Evolutionary conservation across 768 basidiomycete species (phyloP).

Genomic region (Suillus weaverae): DNA sequence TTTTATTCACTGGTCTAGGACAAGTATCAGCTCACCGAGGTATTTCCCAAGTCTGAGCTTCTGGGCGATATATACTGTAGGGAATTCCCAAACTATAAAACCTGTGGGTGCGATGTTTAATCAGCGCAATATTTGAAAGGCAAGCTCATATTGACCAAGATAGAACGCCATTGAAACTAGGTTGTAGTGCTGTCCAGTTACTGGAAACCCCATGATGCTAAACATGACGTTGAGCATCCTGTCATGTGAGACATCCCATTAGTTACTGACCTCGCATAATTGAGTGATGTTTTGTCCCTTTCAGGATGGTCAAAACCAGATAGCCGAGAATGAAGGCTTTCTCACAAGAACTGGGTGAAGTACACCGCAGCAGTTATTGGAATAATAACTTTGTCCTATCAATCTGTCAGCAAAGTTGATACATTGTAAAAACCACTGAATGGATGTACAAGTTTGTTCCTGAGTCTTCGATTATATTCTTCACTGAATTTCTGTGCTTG

Average conservation of each 20-base stretch:
- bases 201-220: conserved; percentile 34
- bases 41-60: conserved; percentile 38
- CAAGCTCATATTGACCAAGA: conserved; percentile 37
- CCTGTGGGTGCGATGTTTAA: conserved; percentile 16
- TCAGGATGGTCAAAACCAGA: neutral
- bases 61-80: conserved; percentile 41
- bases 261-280: conserved; percentile 37
- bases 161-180: conserved; percentile 62
- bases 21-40: conserved; percentile 27
- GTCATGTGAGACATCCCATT: neutral
- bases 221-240: conserved; percentile 1
- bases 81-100: conserved; percentile 40
- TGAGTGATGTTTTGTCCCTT: conserved; percentile 43
- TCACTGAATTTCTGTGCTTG: conserved; percentile 54
- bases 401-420: neutral
- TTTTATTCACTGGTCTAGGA: neutral
- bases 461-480: conserved; percentile 55
- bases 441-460: conserved; percentile 53
- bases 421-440: neutral
- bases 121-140: neutral
- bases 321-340: neutral
- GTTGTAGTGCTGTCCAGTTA: conserved; percentile 49
- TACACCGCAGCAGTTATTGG: conserved; percentile 41
- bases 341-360: conserved; percentile 40
- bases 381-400: conserved; percentile 37